Percentiles rank a stretch among this genome's conserved stretches.
phyloP scores from a whole-genome alignment of 108 stramenopile species.

The Fragilaria radians region DNA sequence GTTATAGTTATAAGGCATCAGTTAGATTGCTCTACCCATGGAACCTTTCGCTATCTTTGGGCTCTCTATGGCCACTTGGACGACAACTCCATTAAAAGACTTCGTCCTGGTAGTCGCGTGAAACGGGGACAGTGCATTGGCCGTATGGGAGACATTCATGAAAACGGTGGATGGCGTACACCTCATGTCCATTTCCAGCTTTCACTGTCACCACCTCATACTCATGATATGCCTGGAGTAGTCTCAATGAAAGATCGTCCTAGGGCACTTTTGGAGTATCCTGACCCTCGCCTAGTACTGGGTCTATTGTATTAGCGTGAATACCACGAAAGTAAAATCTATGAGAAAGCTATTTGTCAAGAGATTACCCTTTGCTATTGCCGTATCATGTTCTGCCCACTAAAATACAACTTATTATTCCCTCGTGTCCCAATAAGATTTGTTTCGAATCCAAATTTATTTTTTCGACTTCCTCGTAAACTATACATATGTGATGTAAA shows the following conservation, averaged over 20 bases:
- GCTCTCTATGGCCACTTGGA: conserved; percentile 80
- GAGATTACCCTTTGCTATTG: too few relatives aligned
- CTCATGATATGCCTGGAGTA: conserved; percentile 78
- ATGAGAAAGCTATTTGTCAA: too few relatives aligned
- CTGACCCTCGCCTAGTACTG: conserved; percentile 62
- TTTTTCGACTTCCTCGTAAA: too few relatives aligned
- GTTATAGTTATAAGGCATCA: conserved; percentile 71
- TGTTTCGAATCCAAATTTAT: too few relatives aligned
- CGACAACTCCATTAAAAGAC: conserved; percentile 13
- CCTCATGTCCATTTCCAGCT: conserved; percentile 74
- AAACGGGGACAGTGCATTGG: conserved; percentile 20
- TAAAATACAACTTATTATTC: too few relatives aligned
- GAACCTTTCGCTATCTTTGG: conserved; percentile 24
- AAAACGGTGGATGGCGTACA: conserved; percentile 78
- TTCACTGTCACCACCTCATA: conserved; percentile 34
- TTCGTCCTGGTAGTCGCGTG: conserved; percentile 17
- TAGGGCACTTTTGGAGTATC: conserved; percentile 47
- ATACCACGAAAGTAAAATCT: too few relatives aligned
- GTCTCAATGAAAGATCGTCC: conserved; percentile 44
- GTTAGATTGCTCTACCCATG: conserved; percentile 9
- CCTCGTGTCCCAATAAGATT: too few relatives aligned
- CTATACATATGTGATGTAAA: too few relatives aligned
- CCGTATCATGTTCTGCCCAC: too few relatives aligned
- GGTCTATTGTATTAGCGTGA: conserved; percentile 68
- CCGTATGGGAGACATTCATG: conserved; percentile 53